Evolutionary conservation across 345 rosid genomes (phyloP).

Genomic region (Aegle marmelos): DNA sequence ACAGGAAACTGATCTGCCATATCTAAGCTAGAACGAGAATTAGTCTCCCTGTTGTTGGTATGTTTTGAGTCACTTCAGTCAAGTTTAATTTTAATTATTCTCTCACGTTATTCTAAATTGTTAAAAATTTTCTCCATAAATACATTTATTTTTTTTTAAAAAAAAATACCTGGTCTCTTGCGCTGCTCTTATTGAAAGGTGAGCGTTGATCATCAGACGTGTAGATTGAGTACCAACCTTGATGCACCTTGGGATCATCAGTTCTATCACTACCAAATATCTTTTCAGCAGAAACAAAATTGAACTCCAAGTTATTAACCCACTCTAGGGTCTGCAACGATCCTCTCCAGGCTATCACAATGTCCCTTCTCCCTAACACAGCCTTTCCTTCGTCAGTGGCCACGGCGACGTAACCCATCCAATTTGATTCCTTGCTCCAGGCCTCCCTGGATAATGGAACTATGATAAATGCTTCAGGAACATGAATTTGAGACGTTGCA

Average conservation of each 20-base stretch:
- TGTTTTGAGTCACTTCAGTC: not conserved
- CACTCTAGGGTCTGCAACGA: conserved; percentile 66
- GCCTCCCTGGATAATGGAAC: conserved; percentile 68
- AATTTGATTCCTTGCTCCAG: conserved; percentile 82
- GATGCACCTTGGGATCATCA: conserved; percentile 49
- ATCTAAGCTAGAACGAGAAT: too few species aligned
- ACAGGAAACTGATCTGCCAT: too few species aligned
- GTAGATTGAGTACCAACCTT: conserved; percentile 88
- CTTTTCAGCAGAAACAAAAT: conserved; percentile 45
- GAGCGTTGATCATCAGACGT: conserved; percentile 68
- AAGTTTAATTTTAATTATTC: not conserved
- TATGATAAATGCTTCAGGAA: conserved; percentile 68
- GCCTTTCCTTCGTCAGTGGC: conserved; percentile 66
- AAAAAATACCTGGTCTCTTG: conserved; percentile 56
- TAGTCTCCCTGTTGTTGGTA: not conserved
- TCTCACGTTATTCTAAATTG: not conserved
- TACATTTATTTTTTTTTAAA: not conserved
- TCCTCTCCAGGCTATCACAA: conserved; percentile 88
- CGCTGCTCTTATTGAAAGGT: conserved; percentile 49
- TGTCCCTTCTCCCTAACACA: conserved; percentile 73
- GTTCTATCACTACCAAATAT: conserved; percentile 36
- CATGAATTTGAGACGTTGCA: conserved; percentile 55
- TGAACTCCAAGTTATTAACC: conserved; percentile 59
- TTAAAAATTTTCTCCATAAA: not conserved
- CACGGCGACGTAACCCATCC: conserved; percentile 86